These are phyloP conservation scores for Cercospora berteroae DNA, from an alignment of 2,329 filamentous ascomycete species.

Conservation along the genomic window DNA sequence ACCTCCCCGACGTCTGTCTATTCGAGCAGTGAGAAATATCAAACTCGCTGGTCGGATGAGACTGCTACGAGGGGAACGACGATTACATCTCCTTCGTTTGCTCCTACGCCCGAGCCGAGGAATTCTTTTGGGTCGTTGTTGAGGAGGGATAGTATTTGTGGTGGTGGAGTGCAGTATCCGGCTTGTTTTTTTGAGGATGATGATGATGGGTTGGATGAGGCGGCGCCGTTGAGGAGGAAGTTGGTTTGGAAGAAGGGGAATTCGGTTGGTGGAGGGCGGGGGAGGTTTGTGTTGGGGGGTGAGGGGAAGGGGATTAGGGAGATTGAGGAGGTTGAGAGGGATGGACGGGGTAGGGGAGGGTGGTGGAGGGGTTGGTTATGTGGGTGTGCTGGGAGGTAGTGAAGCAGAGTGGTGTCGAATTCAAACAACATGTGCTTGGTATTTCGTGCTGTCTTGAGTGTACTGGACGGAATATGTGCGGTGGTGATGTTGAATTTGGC, in stretches of 20 bases:
- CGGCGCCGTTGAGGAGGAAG: conserved; percentile 4
- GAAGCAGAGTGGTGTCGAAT: not conserved
- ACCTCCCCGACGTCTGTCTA: not conserved
- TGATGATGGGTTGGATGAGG: conserved; percentile 29
- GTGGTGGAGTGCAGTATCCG: conserved; percentile 25
- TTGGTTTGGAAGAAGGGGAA: conserved; percentile 25
- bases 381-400: conserved; percentile 21
- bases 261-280: not conserved
- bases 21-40: not conserved
- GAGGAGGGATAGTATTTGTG: conserved; percentile 14
- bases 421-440: not conserved
- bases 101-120: conserved; percentile 23
- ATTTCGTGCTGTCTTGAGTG: not conserved
- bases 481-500: no score
- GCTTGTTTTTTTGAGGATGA: conserved; percentile 37
- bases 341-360: not conserved
- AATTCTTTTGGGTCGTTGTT: conserved; percentile 31
- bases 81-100: conserved; percentile 26
- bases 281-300: not conserved
- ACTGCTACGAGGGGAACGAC: conserved; percentile 20
- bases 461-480: no score
- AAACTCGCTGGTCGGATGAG: conserved; percentile 34
- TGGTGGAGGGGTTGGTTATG: conserved; percentile 11
- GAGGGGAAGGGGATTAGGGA: conserved; percentile 1
- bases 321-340: not conserved